Conservation (phyloP, 306 rosid species). For the Medicago truncatula region MtrunA17r5.0-ANR NC_053045.1:52447501-52448000, state of each 20-base stretch:
- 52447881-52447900: slow-evolving; percentile 68
- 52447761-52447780: slow-evolving; percentile 39
- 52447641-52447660: slow-evolving; percentile 44
- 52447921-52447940: slow-evolving; percentile 69
- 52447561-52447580: slow-evolving; percentile 62
- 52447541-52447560: slow-evolving; percentile 54
- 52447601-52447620: slow-evolving; percentile 58
- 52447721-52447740: slow-evolving; percentile 42
- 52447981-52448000: slow-evolving; percentile 81
- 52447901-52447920: slow-evolving; percentile 82
- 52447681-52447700: slow-evolving; percentile 39
- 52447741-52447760: slow-evolving; percentile 38
- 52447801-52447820: slow-evolving; percentile 36
- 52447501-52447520: slow-evolving; percentile 92
- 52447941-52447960: slow-evolving; percentile 77
- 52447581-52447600: slow-evolving; percentile 71
- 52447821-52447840: slow-evolving; percentile 22
- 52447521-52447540: slow-evolving; percentile 54
- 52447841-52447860: slow-evolving; percentile 39
- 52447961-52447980: slow-evolving; percentile 74
- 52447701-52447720: slow-evolving; percentile 44
- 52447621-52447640: slow-evolving; percentile 46
- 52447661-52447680: slow-evolving; percentile 50
- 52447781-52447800: slow-evolving; percentile 46
- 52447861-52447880: slow-evolving; percentile 45